Conservation (phyloP, 2,329 filamentous ascomycete genomes). For the Fusarium beomiforme region DNA sequence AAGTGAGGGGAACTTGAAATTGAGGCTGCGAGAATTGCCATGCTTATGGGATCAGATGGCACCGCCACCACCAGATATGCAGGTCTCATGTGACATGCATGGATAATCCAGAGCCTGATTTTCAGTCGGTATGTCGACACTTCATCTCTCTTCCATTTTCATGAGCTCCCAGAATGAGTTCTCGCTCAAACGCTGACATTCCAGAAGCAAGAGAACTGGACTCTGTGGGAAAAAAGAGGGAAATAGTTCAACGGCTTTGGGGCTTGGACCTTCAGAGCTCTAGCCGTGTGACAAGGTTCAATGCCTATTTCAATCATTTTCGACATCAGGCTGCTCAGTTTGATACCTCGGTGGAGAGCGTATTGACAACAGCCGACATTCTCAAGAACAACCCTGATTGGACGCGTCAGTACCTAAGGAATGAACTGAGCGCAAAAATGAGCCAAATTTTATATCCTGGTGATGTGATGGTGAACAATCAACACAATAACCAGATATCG, state of each 20-base stretch:
- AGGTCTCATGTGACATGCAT: neutral
- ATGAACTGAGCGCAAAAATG: neutral
- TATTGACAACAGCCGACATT: neutral
- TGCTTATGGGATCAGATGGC: neutral
- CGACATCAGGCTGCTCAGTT: neutral
- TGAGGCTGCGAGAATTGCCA: neutral
- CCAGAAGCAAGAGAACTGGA: neutral
- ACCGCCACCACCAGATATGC: neutral
- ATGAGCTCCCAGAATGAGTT: neutral
- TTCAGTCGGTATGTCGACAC: neutral
- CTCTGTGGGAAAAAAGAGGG: neutral
- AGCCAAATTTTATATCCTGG: neutral
- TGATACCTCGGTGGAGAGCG: neutral
- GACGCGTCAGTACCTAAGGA: neutral
- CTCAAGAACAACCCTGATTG: neutral
- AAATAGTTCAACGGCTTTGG: neutral
- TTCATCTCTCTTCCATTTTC: neutral
- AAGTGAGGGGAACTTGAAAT: neutral
- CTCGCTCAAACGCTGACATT: neutral
- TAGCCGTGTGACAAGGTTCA: neutral
- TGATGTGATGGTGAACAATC: too few relatives aligned
- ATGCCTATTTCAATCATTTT: neutral
- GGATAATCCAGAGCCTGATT: neutral
- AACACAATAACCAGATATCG: too few relatives aligned
- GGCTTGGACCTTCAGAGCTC: neutral